phyloP scores from a whole-genome alignment of 495 filamentous ascomycete species.

The Cercophora scortea region DNA sequence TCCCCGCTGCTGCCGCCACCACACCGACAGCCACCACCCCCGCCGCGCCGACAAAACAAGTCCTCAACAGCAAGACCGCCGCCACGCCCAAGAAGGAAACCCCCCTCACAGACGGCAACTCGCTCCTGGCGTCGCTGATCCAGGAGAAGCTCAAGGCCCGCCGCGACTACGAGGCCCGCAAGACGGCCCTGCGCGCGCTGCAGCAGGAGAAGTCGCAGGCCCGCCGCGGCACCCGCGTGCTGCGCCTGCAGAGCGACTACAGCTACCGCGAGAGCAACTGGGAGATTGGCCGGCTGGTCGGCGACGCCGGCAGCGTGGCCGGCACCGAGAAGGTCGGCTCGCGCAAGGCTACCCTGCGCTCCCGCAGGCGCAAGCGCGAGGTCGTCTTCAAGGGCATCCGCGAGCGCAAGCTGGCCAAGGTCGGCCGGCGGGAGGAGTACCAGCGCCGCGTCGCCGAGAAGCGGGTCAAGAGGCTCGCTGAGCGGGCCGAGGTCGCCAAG shows the following conservation, averaged over 20 bases:
- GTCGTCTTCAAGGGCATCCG: conserved; percentile 12
- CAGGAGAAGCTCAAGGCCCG: conserved; percentile 28
- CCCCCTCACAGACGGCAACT: conserved; percentile 10
- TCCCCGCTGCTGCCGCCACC: background rate
- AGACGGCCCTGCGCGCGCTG: conserved; percentile 12
- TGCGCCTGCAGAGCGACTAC: conserved; percentile 59
- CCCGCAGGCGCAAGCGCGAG: conserved; percentile 16
- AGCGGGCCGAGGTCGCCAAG: background rate
- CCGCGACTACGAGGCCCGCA: conserved; percentile 26
- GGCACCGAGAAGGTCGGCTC: conserved; percentile 21
- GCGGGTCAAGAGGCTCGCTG: background rate
- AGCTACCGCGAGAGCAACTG: conserved; percentile 80
- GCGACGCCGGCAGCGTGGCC: conserved; percentile 17
- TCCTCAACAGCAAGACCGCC: background rate
- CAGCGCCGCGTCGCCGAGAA: conserved; percentile 4
- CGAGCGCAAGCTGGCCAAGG: conserved; percentile 17
- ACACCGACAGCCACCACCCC: background rate
- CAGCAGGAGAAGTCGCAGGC: conserved; percentile 12
- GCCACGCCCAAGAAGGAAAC: background rate
- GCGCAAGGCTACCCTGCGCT: conserved; percentile 21
- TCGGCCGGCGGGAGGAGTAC: conserved; percentile 12
- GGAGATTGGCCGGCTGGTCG: conserved; percentile 59
- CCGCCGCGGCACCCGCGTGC: conserved; percentile 26
- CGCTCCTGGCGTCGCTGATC: conserved; percentile 22
- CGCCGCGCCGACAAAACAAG: background rate